Evolutionary conservation across 768 basidiomycete species (phyloP), one percentile per base, ranked within the genome.

Genomic region (Neoboletus magnificus): DNA sequence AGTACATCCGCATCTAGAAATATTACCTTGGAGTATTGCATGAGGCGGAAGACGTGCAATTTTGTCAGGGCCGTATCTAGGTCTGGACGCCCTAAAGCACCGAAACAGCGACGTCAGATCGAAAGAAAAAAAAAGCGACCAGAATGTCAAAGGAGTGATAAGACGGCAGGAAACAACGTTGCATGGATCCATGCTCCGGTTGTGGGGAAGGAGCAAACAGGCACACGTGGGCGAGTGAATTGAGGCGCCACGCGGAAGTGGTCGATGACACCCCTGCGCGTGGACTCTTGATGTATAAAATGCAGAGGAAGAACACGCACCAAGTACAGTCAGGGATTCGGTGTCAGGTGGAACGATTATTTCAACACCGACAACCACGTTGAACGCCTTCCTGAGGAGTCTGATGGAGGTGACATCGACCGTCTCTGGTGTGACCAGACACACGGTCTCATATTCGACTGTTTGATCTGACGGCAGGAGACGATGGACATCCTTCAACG

Each of bases 31-130:
- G 81, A 73, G 72, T 87, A 97, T 68, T 91, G 88, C 16, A 82
- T 84, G 59, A 99, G 84, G 58, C 97, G 93, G 70, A 98, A 98
- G 61, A 91, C 81, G 73, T 99, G 97, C 54, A 99, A 77, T 73
- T 99, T 99, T 56, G 97, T 98, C 73, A 98, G 84, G 73, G 95
- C 93, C 58, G 90, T 85, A 68, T 86, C 82, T 56, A 99, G 86
- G 76, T 99, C 96, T 27, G 85, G 91, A 56, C 97, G 94, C 66
- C 97, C 96, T 98, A 71, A 42, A 49, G 47, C 32, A 52, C 52
- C 47, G 58, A 30, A 60, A 58, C 18, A 52, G 30, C 12, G 45
- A 46, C 13, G 55, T 65, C 37, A 63, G 69, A 50, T 32, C 25
- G 16, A 48, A 43, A 27, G n/a, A 40, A n/a, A 29, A 48, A 36